Base-by-base conservation (phyloP, 768 basidiomycete genomes). In the Lactifluus rugatus region DNA sequence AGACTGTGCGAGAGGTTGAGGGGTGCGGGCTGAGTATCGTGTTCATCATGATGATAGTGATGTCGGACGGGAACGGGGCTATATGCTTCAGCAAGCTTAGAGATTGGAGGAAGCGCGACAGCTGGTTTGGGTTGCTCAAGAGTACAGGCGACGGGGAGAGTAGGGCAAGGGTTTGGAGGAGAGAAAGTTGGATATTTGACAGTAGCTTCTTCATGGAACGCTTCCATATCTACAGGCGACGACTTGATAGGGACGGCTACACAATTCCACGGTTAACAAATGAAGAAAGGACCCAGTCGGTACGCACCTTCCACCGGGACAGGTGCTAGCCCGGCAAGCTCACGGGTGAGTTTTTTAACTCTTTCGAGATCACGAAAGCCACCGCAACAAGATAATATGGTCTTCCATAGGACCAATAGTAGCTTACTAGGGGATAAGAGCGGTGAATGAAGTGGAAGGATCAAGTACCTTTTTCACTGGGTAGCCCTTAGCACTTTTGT, bases 131-230 rank as follows among this genome's bases (percentile, higher is more conserved):
- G 64, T 25, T 62, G 52, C 16, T 66, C 54, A 11, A 63, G 52
- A 14, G 61, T 49, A n/a, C 61, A 60, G 9, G 63, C 56, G 23
- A 64, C 63, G 1, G 76, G 75, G 3, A 86, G 82, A 0, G 79
- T 21, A 19, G 63, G 56, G 14, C 65, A 59, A 10, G 64, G 57
- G 32, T 60, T 61, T 36, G 77, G 75, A 2, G 87, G 82, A 0
- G 80, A 77, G 70, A 97, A 98, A 0, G 96, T 95, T 3, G 96
- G 96, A 66, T 97, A 99, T 72, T 99, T 99, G 63, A 92, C 84
- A 8, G 87, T 81, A 11, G 89, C 93, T 71, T 99, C 96, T 69
- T 84, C 82, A 23, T 87, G 85, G 71, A 96, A 99, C 9, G 80
- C 75, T 61, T 93, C 85, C 51, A 97, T 86, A 70, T 98, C 96